Evolutionary conservation across 768 basidiomycete genomes (phyloP).

Genomic region (Termitomyces sp.): DNA sequence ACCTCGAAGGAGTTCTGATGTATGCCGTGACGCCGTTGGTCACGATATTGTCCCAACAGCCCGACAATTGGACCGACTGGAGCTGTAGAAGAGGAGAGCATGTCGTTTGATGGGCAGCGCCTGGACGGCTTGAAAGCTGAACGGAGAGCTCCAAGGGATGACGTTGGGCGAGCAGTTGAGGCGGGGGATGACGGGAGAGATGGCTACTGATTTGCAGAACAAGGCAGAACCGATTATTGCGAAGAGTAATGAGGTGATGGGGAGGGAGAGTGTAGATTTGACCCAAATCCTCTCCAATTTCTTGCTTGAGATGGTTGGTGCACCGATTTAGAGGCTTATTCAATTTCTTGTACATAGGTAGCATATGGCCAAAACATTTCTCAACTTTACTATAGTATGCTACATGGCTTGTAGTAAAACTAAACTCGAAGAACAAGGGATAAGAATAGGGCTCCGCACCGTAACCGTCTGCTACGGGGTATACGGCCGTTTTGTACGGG

Average conservation of each 20-base stretch:
- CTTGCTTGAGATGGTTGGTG: constrained; percentile 56
- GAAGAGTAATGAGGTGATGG: constrained; percentile 51
- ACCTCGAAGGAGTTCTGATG: constrained; percentile 63
- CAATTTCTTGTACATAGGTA: background rate
- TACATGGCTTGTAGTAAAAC: no score
- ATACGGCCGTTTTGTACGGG: no score
- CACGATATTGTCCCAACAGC: constrained; percentile 74
- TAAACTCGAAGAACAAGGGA: no score
- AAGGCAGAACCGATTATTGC: constrained; percentile 62
- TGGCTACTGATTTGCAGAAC: constrained; percentile 67
- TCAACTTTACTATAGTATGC: no score
- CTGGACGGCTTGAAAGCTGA: constrained; percentile 20
- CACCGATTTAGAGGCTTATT: constrained; percentile 9
- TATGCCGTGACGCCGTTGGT: constrained; percentile 77
- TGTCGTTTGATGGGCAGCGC: constrained; percentile 33
- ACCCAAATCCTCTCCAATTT: constrained; percentile 59
- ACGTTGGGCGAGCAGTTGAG: constrained; percentile 63
- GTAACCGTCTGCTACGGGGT: no score
- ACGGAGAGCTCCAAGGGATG: constrained; percentile 38
- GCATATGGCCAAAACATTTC: no score
- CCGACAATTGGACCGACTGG: constrained; percentile 44
- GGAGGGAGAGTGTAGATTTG: constrained; percentile 48
- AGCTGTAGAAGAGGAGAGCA: constrained; percentile 30
- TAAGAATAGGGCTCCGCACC: no score
- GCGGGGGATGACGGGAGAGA: constrained; percentile 77